Evolutionary conservation across 768 basidiomycete species (phyloP).

Genomic region (Rhodocollybia butyracea): DNA sequence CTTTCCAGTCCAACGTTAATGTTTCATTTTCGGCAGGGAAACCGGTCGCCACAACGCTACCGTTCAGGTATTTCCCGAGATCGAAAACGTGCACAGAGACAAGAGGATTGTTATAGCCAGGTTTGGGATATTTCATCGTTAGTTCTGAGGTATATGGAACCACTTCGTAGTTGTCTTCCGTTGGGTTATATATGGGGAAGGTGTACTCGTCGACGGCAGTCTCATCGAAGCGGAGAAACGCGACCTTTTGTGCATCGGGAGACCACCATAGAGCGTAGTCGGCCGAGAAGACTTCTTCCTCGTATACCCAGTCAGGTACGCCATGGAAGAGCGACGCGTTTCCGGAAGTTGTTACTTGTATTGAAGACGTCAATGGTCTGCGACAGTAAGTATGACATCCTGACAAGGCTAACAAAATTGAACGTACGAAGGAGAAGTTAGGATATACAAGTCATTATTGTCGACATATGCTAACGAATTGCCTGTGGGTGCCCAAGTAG

Average conservation of each 20-base stretch:
- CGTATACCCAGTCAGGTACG: conserved; percentile 97
- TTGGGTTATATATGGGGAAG: conserved; percentile 92
- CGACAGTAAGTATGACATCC: background rate
- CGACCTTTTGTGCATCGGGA: conserved; percentile 70
- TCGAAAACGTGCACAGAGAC: conserved; percentile 85
- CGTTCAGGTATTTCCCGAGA: conserved; percentile 46
- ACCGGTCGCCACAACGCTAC: conserved; percentile 21
- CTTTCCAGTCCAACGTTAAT: conserved; percentile 64
- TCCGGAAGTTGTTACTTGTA: conserved; percentile 80
- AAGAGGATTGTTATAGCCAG: conserved; percentile 85
- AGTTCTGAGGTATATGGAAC: conserved; percentile 79
- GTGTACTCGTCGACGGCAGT: conserved; percentile 81
- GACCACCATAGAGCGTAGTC: conserved; percentile 91
- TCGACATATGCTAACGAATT: conserved; percentile 85
- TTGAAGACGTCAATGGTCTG: conserved; percentile 34
- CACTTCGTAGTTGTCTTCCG: conserved; percentile 61
- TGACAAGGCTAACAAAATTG: background rate
- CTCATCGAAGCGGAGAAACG: conserved; percentile 88
- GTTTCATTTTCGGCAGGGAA: conserved; percentile 40
- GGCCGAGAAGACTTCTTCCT: conserved; percentile 80
- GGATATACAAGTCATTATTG: conserved; percentile 85
- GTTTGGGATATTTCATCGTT: conserved; percentile 81
- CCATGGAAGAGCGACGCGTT: conserved; percentile 88
- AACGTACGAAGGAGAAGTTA: conserved; percentile 62
- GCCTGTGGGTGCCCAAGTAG: conserved; percentile 83